Evolutionary conservation across 495 filamentous ascomycete species (phyloP).

Genomic region (Aspergillus avenaceus): DNA sequence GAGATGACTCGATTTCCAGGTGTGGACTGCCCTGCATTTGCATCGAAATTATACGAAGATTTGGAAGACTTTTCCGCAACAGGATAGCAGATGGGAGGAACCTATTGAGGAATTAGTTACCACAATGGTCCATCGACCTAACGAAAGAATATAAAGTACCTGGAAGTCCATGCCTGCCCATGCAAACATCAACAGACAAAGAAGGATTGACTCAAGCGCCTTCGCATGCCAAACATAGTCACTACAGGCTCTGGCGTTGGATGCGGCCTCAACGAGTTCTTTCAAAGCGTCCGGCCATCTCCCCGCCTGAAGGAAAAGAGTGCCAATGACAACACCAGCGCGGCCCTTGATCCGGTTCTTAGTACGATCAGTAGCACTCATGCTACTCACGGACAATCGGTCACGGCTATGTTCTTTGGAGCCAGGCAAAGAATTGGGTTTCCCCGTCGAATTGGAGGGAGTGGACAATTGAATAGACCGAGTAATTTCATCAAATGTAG

Average conservation of each 20-base stretch:
- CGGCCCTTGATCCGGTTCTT: conserved; percentile 81
- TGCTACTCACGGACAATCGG: conserved; percentile 77
- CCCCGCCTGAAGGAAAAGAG: conserved; percentile 81
- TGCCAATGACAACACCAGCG: conserved; percentile 74
- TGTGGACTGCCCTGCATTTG: conserved; percentile 28
- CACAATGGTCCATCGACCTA: neutral
- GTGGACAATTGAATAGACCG: conserved; percentile 42
- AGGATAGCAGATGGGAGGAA: conserved; percentile 60
- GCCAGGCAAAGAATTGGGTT: conserved; percentile 29
- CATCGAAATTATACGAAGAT: conserved; percentile 40
- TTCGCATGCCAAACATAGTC: conserved; percentile 98
- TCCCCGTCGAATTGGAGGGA: conserved; percentile 32
- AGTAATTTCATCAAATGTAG: conserved; percentile 69
- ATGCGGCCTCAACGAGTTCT: conserved; percentile 76
- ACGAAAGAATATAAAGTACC: conserved; percentile 38
- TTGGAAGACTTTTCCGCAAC: conserved; percentile 51
- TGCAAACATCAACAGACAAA: conserved; percentile 77
- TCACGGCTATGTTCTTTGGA: conserved; percentile 60
- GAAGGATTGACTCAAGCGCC: conserved; percentile 78
- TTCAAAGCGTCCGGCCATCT: conserved; percentile 86
- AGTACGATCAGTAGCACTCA: conserved; percentile 76
- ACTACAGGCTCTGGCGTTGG: conserved; percentile 70
- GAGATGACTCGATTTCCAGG: conserved; percentile 51
- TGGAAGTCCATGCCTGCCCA: conserved; percentile 86
- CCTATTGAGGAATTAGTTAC: conserved; percentile 31